Evolutionary conservation across 2,329 filamentous ascomycete genomes (phyloP).

Genomic region (Epichloe glyceriae): DNA sequence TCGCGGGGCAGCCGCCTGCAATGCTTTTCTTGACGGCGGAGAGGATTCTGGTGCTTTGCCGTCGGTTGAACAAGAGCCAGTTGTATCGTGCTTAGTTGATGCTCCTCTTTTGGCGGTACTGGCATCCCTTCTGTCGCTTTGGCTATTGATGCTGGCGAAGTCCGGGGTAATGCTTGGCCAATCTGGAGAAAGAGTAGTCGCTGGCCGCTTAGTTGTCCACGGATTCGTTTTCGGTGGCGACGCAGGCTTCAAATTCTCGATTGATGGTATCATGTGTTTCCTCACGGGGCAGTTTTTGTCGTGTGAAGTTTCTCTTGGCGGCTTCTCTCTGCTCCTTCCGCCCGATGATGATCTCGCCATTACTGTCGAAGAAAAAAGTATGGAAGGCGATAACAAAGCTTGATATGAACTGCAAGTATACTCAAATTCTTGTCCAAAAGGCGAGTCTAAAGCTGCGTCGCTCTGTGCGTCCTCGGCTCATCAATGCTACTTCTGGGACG

Average conservation of each 20-base stretch:
- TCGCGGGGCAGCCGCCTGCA: constrained; percentile 16
- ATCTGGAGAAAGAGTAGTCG: background rate
- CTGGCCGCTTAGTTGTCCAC: constrained; percentile 12
- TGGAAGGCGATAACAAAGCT: background rate
- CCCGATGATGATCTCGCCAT: background rate
- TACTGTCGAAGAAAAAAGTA: background rate
- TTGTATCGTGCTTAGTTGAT: background rate
- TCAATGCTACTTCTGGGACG: background rate
- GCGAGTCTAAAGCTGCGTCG: background rate
- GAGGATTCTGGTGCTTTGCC: background rate
- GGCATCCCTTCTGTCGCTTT: background rate
- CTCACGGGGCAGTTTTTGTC: constrained; percentile 9
- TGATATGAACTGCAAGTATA: background rate
- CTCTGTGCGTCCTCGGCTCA: background rate
- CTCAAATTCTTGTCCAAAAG: background rate
- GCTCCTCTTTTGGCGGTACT: background rate
- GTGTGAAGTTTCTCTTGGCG: constrained; percentile 13
- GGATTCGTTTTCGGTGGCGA: constrained; percentile 22
- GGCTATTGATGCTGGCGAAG: background rate
- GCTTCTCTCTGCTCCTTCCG: background rate
- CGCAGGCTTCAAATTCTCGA: constrained; percentile 16
- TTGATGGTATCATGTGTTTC: background rate
- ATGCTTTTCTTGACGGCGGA: constrained; percentile 10
- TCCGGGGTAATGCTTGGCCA: constrained; percentile 1
- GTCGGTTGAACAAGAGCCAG: background rate